These are phyloP conservation scores for Myrica gale DNA, from an alignment of 306 rosid genomes.

Conservation along the genomic window DNA sequence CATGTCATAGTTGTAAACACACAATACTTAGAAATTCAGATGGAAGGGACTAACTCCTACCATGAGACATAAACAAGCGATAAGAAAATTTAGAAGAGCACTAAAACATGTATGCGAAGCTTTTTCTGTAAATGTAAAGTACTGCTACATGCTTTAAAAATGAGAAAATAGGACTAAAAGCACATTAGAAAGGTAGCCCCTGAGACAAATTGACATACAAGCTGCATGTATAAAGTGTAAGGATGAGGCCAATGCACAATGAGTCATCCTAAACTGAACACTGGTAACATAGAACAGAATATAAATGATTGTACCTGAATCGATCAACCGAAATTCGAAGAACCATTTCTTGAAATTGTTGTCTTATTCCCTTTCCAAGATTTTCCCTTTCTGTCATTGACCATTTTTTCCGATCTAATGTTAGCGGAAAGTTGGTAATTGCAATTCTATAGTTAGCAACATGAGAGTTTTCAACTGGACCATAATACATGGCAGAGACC, in stretches of 20 bases:
- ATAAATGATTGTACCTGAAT: conserved; percentile 43
- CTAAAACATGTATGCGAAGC: neutral
- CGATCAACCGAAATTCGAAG: conserved; percentile 59
- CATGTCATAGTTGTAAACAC: neutral
- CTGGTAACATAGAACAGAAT: conserved; percentile 10
- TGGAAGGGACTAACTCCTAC: neutral
- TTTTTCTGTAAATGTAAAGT: neutral
- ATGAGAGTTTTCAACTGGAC: conserved; percentile 75
- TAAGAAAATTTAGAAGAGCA: neutral
- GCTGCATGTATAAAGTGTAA: neutral
- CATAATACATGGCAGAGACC: conserved; percentile 51
- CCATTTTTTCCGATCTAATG: conserved; percentile 71
- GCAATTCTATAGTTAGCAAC: conserved; percentile 66
- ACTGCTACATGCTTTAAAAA: neutral
- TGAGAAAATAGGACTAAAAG: neutral
- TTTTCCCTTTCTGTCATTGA: conserved; percentile 55
- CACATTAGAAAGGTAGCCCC: neutral
- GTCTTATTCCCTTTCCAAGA: conserved; percentile 78
- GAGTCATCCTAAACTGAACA: neutral
- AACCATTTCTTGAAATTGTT: conserved; percentile 75
- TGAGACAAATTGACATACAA: neutral
- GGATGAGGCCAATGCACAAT: neutral
- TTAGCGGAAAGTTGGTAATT: conserved; percentile 53
- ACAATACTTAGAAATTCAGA: neutral
- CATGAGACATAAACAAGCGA: neutral